A percentile compares a stretch with the other conserved stretches of the same genome.
phyloP scores from a whole-genome alignment of 2,329 filamentous ascomycete species.

The Gliomastix tumulicola region DNA sequence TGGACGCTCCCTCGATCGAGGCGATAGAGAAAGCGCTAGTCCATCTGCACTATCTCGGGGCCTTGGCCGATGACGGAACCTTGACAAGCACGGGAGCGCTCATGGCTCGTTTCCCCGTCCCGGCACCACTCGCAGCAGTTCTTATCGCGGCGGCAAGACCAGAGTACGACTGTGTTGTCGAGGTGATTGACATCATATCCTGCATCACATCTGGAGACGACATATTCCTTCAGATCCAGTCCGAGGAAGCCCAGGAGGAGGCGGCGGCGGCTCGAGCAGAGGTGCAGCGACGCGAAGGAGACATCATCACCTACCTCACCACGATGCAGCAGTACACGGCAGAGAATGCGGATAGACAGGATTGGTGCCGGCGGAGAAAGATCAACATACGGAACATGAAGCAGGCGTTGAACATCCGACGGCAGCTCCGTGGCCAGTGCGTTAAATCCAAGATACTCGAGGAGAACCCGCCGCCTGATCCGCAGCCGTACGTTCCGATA shows the following conservation, averaged over 20 bases:
- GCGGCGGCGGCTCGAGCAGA: constrained; percentile 47
- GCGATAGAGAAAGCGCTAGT: constrained; percentile 75
- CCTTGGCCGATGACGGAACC: constrained; percentile 61
- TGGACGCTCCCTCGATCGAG: constrained; percentile 73
- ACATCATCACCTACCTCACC: constrained; percentile 57
- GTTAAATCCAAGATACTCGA: constrained; percentile 41
- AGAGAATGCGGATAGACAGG: constrained; percentile 45
- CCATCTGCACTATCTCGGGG: constrained; percentile 72
- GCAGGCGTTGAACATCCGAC: constrained; percentile 54
- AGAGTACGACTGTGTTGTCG: constrained; percentile 65
- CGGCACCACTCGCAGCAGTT: constrained; percentile 74
- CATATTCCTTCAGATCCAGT: constrained; percentile 53
- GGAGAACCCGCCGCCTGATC: constrained; percentile 39
- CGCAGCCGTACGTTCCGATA: constrained; percentile 47
- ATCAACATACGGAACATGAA: constrained; percentile 55
- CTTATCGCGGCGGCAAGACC: constrained; percentile 70
- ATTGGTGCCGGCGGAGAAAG: constrained; percentile 52
- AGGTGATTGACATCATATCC: constrained; percentile 77
- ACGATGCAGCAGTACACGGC: constrained; percentile 55
- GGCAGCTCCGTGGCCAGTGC: constrained; percentile 52
- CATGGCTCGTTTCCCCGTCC: constrained; percentile 78
- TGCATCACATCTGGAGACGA: constrained; percentile 58
- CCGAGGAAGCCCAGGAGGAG: constrained; percentile 48
- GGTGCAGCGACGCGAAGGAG: constrained; percentile 54
- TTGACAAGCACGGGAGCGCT: constrained; percentile 70